Evolutionary conservation across 2,329 filamentous ascomycete species (phyloP).

Genomic region (Curvularia sp.): DNA sequence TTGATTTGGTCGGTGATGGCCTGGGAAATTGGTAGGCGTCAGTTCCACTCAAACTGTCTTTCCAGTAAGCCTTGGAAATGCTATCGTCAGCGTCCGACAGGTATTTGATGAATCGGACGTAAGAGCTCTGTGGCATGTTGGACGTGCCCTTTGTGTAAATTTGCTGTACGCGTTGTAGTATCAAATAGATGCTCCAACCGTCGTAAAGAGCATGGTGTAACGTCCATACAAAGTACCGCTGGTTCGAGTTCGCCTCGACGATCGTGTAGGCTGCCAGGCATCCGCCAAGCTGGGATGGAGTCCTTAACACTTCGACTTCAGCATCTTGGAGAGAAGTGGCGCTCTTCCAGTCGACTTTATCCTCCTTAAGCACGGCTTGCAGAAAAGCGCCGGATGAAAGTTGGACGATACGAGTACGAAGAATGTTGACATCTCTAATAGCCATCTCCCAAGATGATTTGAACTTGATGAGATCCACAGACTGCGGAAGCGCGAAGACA

Average conservation of each 20-base stretch:
- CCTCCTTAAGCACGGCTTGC: conserved; percentile 39
- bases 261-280: conserved; percentile 38
- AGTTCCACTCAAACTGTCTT: conserved; percentile 31
- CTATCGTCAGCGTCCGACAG: conserved; percentile 30
- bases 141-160: conserved; percentile 27
- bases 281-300: conserved; percentile 36
- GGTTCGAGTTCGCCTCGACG: conserved; percentile 22
- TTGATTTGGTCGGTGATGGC: conserved; percentile 28
- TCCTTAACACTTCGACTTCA: conserved; percentile 19
- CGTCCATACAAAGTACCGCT: conserved; percentile 48
- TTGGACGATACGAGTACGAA: conserved; percentile 55
- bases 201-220: conserved; percentile 54
- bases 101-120: conserved; percentile 46
- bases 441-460: conserved; percentile 57
- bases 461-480: conserved; percentile 56
- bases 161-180: conserved; percentile 42
- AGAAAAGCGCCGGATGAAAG: conserved; percentile 36
- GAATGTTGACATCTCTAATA: conserved; percentile 55
- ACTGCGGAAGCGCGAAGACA: conserved; percentile 49
- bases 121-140: conserved; percentile 31
- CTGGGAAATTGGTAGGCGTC: conserved; percentile 46
- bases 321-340: conserved; percentile 27
- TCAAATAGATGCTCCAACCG: conserved; percentile 45
- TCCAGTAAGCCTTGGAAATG: conserved; percentile 46
- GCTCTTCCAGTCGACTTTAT: conserved; percentile 38